phyloP scores from a whole-genome alignment of 192 early-diverging fungal genomes.

The Spizellomyces sp. region DNA sequence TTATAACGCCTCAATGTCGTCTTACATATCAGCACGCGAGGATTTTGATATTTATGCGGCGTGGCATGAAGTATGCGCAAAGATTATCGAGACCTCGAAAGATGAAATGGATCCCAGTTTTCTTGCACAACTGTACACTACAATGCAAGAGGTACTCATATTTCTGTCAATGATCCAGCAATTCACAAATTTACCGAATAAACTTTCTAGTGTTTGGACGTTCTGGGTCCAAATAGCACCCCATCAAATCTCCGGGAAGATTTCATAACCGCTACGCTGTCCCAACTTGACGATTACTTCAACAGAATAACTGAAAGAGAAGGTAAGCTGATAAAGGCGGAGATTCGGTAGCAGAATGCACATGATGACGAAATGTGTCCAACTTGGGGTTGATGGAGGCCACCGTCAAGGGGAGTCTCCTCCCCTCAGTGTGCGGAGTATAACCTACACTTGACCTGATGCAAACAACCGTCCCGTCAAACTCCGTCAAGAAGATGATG shows the following conservation, averaged over 20 bases:
- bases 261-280: conserved; percentile 69
- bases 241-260: conserved; percentile 62
- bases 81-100: conserved; percentile 77
- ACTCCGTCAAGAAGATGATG: neutral
- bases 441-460: conserved; percentile 32
- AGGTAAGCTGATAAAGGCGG: conserved; percentile 22
- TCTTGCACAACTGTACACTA: conserved; percentile 73
- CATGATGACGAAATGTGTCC: neutral
- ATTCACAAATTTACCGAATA: conserved; percentile 45
- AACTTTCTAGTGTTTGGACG: conserved; percentile 50
- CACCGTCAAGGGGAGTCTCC: conserved; percentile 9
- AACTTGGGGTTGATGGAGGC: neutral
- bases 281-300: conserved; percentile 78
- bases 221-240: conserved; percentile 68
- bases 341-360: neutral
- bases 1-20: neutral
- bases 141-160: conserved; percentile 52
- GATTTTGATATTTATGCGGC: conserved; percentile 50
- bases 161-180: neutral
- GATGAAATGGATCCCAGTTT: conserved; percentile 83
- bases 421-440: conserved; percentile 2
- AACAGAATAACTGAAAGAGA: conserved; percentile 74
- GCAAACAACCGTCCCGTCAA: neutral
- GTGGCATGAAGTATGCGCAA: conserved; percentile 75
- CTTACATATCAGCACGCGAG: conserved; percentile 41